A percentile compares a stretch with the other conserved stretches of the same genome.
Evolutionary conservation across 2,329 filamentous ascomycete genomes (phyloP).

Genomic region (Hypoxylon sp.): DNA sequence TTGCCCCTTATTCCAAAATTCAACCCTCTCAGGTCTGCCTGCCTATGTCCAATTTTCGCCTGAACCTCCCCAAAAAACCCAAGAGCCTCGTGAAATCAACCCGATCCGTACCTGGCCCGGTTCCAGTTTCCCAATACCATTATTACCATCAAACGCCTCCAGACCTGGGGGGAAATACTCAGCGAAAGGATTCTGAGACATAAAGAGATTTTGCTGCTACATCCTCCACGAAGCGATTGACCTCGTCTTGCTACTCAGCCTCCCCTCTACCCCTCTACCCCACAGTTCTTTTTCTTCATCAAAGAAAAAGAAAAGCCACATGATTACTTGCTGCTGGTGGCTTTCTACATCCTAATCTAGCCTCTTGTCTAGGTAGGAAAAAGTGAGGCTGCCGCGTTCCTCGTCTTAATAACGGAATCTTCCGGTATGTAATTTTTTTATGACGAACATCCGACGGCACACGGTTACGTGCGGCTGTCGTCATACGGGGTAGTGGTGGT

Average conservation of each 20-base stretch:
- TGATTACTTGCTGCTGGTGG: background rate
- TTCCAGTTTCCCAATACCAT: background rate
- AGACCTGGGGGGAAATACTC: background rate
- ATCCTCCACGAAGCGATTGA: background rate
- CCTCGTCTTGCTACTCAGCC: background rate
- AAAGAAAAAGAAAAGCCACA: background rate
- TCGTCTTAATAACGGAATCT: background rate
- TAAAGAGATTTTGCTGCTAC: slow-evolving; percentile 14
- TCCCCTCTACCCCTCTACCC: background rate
- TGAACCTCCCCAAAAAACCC: background rate
- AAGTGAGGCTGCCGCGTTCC: background rate
- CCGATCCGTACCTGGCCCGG: slow-evolving; percentile 9
- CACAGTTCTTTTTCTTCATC: background rate
- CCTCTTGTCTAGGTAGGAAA: too few species aligned
- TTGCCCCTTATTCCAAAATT: background rate
- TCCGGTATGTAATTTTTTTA: background rate
- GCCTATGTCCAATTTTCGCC: too few species aligned
- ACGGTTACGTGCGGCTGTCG: background rate
- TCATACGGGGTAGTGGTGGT: background rate
- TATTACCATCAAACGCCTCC: slow-evolving; percentile 14
- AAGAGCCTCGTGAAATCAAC: slow-evolving; percentile 5
- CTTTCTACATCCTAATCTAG: too few species aligned
- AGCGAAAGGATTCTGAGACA: slow-evolving; percentile 28
- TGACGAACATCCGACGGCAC: background rate
- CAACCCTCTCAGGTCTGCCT: background rate